Conservation (phyloP, 805 yeast species). For the Pichia insulana region DNA sequence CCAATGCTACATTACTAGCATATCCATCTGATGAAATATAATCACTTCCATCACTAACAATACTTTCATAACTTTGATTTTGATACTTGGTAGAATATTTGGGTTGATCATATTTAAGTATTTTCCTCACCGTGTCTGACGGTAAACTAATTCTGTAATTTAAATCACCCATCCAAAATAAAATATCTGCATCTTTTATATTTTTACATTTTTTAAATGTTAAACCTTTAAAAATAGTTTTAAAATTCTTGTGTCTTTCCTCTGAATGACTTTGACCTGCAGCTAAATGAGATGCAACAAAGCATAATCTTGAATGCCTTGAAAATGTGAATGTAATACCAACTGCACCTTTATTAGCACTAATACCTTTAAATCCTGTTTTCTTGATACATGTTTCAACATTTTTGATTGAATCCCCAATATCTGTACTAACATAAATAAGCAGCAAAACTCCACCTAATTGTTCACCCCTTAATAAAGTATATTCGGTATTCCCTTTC, state of each 20-base stretch:
- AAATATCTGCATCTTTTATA: slow-evolving; percentile 70
- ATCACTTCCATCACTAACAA: slow-evolving; percentile 1
- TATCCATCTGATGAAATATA: neutral
- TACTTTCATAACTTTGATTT: slow-evolving; percentile 5
- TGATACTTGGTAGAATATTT: neutral
- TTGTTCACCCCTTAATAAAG: slow-evolving; percentile 63
- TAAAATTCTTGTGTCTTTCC: slow-evolving; percentile 82
- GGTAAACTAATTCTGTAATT: slow-evolving; percentile 72
- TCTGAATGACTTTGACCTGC: slow-evolving; percentile 80
- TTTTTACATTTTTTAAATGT: slow-evolving; percentile 50
- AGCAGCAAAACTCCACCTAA: slow-evolving; percentile 77
- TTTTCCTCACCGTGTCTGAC: slow-evolving; percentile 56
- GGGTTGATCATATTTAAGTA: slow-evolving; percentile 14
- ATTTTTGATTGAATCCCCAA: slow-evolving; percentile 43
- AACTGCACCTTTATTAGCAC: slow-evolving; percentile 55
- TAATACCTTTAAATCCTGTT: slow-evolving; percentile 90
- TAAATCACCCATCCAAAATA: slow-evolving; percentile 91
- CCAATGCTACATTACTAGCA: neutral
- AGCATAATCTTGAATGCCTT: slow-evolving; percentile 56
- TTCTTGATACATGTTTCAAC: slow-evolving; percentile 72
- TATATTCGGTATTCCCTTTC: slow-evolving; percentile 28
- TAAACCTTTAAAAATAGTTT: slow-evolving; percentile 63
- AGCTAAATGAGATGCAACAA: slow-evolving; percentile 82
- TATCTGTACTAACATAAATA: slow-evolving; percentile 52
- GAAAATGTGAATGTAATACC: slow-evolving; percentile 47